Conservation (phyloP, 2,329 filamentous ascomycete genomes). For the Exophiala xenobiotica region DNA sequence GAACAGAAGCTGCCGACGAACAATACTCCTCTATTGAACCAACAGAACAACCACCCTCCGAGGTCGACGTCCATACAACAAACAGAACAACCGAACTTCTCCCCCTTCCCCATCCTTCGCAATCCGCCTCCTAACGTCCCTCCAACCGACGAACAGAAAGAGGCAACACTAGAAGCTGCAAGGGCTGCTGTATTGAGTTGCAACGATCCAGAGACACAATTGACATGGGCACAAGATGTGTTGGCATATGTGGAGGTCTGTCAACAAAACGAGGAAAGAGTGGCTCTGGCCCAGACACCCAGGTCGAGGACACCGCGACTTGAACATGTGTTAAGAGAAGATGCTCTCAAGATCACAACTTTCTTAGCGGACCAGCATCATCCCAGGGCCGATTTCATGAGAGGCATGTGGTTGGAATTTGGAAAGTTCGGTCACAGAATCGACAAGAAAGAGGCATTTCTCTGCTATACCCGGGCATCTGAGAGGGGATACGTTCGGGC, state of each 20-base stretch:
- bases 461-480: constrained; percentile 74
- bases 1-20: constrained; percentile 13
- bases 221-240: constrained; percentile 93
- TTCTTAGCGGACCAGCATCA: constrained; percentile 91
- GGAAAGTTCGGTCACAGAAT: constrained; percentile 88
- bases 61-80: constrained; percentile 51
- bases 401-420: constrained; percentile 96
- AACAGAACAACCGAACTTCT: constrained; percentile 72
- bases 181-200: constrained; percentile 82
- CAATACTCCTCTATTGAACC: constrained; percentile 16
- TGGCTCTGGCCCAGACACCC: constrained; percentile 57
- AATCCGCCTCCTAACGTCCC: constrained; percentile 82
- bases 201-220: constrained; percentile 92
- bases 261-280: constrained; percentile 70
- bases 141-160: constrained; percentile 90
- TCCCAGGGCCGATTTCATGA: constrained; percentile 90
- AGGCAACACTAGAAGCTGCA: constrained; percentile 81
- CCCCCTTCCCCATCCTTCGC: constrained; percentile 82
- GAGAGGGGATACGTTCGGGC: constrained; percentile 83
- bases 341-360: constrained; percentile 86
- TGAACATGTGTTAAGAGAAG: constrained; percentile 82
- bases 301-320: constrained; percentile 78
- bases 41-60: constrained; percentile 47
- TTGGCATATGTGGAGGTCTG: constrained; percentile 84
- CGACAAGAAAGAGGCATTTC: constrained; percentile 93